Conservation (phyloP, 805 yeast genomes). For the Candida khao-thaluensis region DNA sequence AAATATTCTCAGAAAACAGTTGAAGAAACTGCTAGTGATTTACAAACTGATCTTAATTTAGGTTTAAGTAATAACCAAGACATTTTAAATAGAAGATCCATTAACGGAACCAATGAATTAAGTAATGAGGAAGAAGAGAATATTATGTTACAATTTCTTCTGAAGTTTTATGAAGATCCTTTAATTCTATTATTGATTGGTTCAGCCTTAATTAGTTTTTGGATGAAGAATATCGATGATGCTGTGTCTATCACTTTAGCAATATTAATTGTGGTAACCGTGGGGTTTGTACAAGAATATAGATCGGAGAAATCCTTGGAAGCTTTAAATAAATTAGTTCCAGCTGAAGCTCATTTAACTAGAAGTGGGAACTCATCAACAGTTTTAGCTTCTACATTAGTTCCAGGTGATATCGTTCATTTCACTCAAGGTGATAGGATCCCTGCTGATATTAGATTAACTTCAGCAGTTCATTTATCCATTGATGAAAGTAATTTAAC, state of each 20-base stretch:
- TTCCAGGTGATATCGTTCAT: slow-evolving; percentile 93
- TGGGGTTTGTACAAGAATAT: slow-evolving; percentile 96
- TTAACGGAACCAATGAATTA: slow-evolving; percentile 83
- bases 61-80: slow-evolving; percentile 76
- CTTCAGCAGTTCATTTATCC: slow-evolving; percentile 72
- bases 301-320: slow-evolving; percentile 92
- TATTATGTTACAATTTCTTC: slow-evolving; percentile 66
- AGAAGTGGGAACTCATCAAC: slow-evolving; percentile 76
- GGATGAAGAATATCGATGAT: slow-evolving; percentile 96
- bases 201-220: slow-evolving; percentile 80
- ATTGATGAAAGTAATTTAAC: slow-evolving; percentile 94
- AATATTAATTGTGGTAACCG: slow-evolving; percentile 88
- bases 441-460: slow-evolving; percentile 90
- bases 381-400: slow-evolving; percentile 83
- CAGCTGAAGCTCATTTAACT: slow-evolving; percentile 92
- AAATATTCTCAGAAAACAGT: slow-evolving; percentile 59
- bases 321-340: slow-evolving; percentile 89
- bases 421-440: slow-evolving; percentile 91
- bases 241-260: slow-evolving; percentile 94
- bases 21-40: slow-evolving; percentile 61
- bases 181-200: slow-evolving; percentile 84
- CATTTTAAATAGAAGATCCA: slow-evolving; percentile 62
- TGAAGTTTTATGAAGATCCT: slow-evolving; percentile 87
- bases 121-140: slow-evolving; percentile 74
- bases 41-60: slow-evolving; percentile 55